Evolutionary conservation across 495 filamentous ascomycete species (phyloP), one percentile per base, ranked within the genome.

Genomic region (Cercophora samala): DNA sequence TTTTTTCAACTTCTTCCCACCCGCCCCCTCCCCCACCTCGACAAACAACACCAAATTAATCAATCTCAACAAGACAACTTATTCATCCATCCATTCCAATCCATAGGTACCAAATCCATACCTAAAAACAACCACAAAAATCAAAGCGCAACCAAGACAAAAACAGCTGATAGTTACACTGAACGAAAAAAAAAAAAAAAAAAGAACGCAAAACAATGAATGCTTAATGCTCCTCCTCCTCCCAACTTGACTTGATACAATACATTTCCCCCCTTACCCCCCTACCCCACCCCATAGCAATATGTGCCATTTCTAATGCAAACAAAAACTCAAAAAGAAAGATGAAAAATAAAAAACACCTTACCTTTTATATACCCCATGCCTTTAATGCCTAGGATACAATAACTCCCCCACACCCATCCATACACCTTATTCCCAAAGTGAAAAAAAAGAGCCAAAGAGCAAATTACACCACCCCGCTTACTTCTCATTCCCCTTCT

Each of bases 401-500:
- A 46, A 32, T 3, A 13, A 23, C 22, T 21, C 17, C 4, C 5
- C 9, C 46, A 51, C 17, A 2, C 24, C 23, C 2, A 19, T 61
- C 17, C 42, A 52, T 25, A 22, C 32, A 58, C 63, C n/a, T n/a
- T n/a, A 26, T 3, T 26, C 26, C 19, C n/a, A 11, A 22, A 62
- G 66, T 64, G 58, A 29, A 29, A 5, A 29, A 29, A 46, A 42
- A 13, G 3, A 46, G 13, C 11, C n/a, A n/a, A 17, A 46, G 3
- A 46, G 13, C 11, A 46, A 46, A 46, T 18, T 46, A 46, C 37
- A 11, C 13, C 13, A 0, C 37, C 13, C 8, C 37, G 2, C 37
- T 29, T 59, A 52, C 61, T 70, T 63, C 65, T 75, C 77, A 64
- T 83, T 84, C 54, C 76, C 78, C 46, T 51, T 66, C 73, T 86